A percentile compares a stretch with the other conserved stretches of the same genome.
phyloP scores from a whole-genome alignment of 164 flowering plant genomes.

The Chimonanthus salicifolius region DNA sequence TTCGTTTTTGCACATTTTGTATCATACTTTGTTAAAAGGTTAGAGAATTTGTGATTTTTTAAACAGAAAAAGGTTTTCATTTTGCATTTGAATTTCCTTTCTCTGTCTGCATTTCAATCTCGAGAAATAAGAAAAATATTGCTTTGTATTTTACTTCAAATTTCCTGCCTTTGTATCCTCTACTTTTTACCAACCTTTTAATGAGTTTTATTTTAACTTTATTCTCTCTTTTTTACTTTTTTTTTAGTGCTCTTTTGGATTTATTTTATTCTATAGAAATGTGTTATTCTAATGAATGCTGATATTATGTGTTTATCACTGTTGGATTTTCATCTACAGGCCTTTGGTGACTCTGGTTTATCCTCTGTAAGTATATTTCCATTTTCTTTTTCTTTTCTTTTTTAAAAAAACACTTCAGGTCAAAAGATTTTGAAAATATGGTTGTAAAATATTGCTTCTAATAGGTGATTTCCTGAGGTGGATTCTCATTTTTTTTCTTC shows the following conservation, averaged over 20 bases:
- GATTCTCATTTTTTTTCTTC: background rate
- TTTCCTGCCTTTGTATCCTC: background rate
- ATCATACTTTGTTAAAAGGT: background rate
- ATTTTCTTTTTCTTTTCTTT: too few relatives aligned
- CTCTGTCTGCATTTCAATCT: background rate
- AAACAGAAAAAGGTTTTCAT: too few relatives aligned
- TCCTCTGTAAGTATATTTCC: background rate
- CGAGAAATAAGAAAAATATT: too few relatives aligned
- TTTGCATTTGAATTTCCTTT: background rate
- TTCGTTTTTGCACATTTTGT: background rate
- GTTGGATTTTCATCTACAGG: background rate
- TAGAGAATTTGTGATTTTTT: too few relatives aligned
- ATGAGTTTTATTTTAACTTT: too few relatives aligned
- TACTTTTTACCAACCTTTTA: too few relatives aligned
- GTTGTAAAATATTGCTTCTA: background rate
- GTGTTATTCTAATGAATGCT: background rate
- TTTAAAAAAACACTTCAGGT: background rate
- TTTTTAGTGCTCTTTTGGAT: background rate
- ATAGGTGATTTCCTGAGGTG: background rate
- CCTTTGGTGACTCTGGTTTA: background rate
- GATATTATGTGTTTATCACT: too few relatives aligned
- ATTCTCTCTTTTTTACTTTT: background rate
- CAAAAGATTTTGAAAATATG: too few relatives aligned
- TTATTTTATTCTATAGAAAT: too few relatives aligned
- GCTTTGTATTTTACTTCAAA: too few relatives aligned